These are phyloP conservation scores for Phylloporus sp. DNA, from an alignment of 768 basidiomycete species.

Conservation along the genomic window DNA sequence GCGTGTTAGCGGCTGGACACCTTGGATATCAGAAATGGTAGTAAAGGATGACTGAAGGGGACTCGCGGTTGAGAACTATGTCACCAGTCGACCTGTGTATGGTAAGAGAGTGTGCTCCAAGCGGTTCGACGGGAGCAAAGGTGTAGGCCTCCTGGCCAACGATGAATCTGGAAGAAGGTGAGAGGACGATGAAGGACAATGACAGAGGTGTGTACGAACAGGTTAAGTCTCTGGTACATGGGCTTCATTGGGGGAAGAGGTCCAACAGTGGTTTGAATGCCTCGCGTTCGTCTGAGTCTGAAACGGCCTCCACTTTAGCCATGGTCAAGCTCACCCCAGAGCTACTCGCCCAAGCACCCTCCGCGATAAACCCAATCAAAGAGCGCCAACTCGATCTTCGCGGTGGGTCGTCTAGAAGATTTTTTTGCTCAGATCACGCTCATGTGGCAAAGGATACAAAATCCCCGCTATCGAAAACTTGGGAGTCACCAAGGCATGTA, in stretches of 20 bases:
- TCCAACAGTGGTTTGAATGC: slow-evolving; percentile 9
- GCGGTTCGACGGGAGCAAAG: slow-evolving; percentile 64
- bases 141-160: slow-evolving; percentile 74
- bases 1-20: slow-evolving; percentile 48
- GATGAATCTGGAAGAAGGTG: slow-evolving; percentile 45
- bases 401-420: slow-evolving; percentile 46
- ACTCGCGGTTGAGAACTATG: slow-evolving; percentile 64
- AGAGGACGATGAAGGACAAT: neutral
- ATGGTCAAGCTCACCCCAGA: slow-evolving; percentile 93
- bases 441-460: slow-evolving; percentile 67
- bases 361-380: slow-evolving; percentile 76
- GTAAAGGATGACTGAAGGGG: neutral
- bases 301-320: slow-evolving; percentile 28
- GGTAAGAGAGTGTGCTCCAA: slow-evolving; percentile 62
- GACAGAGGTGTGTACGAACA: slow-evolving; percentile 43
- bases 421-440: slow-evolving; percentile 8
- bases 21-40: neutral
- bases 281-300: slow-evolving; percentile 34
- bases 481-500: slow-evolving; percentile 79
- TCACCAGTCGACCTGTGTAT: slow-evolving; percentile 74
- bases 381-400: slow-evolving; percentile 90
- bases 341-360: slow-evolving; percentile 78
- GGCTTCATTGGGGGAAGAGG: slow-evolving; percentile 52
- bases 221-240: slow-evolving; percentile 67
- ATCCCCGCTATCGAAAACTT: slow-evolving; percentile 96